phyloP scores from a whole-genome alignment of 2,329 filamentous ascomycete genomes.

The Arachnopeziza araneosa region DNA sequence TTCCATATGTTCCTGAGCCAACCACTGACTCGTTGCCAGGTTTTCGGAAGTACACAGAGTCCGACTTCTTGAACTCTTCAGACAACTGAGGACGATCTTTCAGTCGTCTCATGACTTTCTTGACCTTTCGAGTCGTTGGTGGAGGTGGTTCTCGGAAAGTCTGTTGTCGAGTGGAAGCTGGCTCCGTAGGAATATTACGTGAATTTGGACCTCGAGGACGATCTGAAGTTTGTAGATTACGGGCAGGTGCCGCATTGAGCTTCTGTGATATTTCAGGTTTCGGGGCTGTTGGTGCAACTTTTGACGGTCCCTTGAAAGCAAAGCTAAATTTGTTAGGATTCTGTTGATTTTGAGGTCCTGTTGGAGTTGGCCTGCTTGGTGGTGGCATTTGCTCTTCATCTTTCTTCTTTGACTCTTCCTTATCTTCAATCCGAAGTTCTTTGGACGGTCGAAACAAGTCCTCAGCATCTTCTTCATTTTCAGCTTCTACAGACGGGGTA shows the following conservation, averaged over 20 bases:
- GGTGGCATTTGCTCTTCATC: conserved; percentile 48
- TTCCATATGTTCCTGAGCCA: conserved; percentile 91
- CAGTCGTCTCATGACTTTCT: conserved; percentile 61
- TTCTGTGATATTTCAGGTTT: conserved; percentile 63
- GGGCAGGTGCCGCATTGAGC: conserved; percentile 48
- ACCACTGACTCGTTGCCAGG: conserved; percentile 97
- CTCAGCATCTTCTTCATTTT: conserved; percentile 44
- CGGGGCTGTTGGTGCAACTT: conserved; percentile 49
- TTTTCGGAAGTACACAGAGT: conserved; percentile 91
- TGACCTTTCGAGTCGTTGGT: conserved; percentile 49
- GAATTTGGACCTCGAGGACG: conserved; percentile 37
- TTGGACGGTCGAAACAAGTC: conserved; percentile 59
- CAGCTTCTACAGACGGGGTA: conserved; percentile 9
- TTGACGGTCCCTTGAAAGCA: conserved; percentile 74
- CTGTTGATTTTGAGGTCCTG: conserved; percentile 34
- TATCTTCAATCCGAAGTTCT: conserved; percentile 60
- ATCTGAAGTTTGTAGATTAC: conserved; percentile 28
- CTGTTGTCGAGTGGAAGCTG: conserved; percentile 41
- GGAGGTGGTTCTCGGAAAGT: conserved; percentile 31
- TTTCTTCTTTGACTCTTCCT: conserved; percentile 40
- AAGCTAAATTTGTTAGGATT: conserved; percentile 76
- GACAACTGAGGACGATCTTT: conserved; percentile 68
- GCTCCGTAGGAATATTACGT: conserved; percentile 46
- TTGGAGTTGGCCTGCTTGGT: conserved; percentile 44
- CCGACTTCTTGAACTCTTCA: conserved; percentile 67